These are phyloP conservation scores for Ogataea allantospora DNA, from an alignment of 805 yeast species.

Conservation along the genomic window DNA sequence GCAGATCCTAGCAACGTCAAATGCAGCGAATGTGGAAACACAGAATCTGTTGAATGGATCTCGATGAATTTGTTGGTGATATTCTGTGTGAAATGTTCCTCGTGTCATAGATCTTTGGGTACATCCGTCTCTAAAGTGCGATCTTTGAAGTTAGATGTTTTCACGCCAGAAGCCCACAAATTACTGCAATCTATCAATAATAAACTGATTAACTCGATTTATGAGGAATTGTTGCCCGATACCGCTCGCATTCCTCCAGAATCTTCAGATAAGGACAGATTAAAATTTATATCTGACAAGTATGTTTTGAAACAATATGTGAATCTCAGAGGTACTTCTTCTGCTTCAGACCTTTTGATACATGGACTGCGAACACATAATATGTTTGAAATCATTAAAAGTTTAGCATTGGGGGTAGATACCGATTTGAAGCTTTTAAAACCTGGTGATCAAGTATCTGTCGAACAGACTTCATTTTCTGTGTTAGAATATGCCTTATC, in stretches of 20 bases:
- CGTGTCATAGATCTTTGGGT: conserved; percentile 85
- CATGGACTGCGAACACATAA: conserved; percentile 53
- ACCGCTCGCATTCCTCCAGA: conserved; percentile 32
- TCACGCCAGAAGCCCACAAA: conserved; percentile 56
- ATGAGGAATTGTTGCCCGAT: conserved; percentile 45
- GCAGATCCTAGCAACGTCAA: conserved; percentile 51
- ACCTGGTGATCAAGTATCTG: conserved; percentile 8
- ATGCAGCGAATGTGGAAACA: conserved; percentile 80
- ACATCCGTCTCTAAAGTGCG: conserved; percentile 76
- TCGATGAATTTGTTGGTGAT: conserved; percentile 70
- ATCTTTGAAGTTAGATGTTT: conserved; percentile 72
- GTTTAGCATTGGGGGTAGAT: conserved; percentile 49
- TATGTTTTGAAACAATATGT: conserved; percentile 56
- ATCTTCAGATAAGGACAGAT: conserved; percentile 46
- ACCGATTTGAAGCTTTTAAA: conserved; percentile 39
- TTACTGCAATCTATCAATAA: conserved; percentile 57
- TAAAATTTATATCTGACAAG: conserved; percentile 62
- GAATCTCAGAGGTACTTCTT: conserved; percentile 16
- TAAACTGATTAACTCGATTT: conserved; percentile 51
- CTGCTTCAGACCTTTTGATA: conserved; percentile 36
- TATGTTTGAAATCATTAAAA: conserved; percentile 41
- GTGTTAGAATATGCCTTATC: conserved; percentile 52
- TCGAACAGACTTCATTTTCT: conserved; percentile 26
- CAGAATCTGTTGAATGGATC: conserved; percentile 77
- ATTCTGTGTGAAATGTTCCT: conserved; percentile 82